Evolutionary conservation across 2,329 filamentous ascomycete genomes (phyloP).

Genomic region (Exophiala dermatitidis): DNA sequence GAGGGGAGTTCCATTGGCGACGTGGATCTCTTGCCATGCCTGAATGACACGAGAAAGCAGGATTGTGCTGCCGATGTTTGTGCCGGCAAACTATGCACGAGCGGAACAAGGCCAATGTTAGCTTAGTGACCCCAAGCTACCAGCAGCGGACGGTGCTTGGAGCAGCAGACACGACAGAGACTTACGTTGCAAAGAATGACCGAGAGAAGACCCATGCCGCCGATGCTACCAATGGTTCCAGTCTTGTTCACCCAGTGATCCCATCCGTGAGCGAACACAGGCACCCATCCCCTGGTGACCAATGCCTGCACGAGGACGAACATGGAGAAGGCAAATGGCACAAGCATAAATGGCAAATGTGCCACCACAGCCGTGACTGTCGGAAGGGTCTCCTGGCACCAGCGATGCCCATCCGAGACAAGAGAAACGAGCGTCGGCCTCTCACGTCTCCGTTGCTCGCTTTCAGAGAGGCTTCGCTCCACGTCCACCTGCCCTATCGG

Average conservation of each 20-base stretch:
- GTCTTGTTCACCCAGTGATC: conserved; percentile 13
- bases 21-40: conserved; percentile 57
- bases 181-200: conserved; percentile 66
- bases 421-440: conserved; percentile 50
- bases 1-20: conserved; percentile 43
- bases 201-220: conserved; percentile 61
- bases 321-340: conserved; percentile 68
- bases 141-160: not conserved
- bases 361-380: conserved; percentile 58
- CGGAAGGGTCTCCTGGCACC: conserved; percentile 63
- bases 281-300: conserved; percentile 67
- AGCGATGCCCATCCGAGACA: conserved; percentile 42
- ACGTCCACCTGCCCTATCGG: too few relatives aligned
- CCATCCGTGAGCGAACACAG: conserved; percentile 59
- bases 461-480: not conserved
- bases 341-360: conserved; percentile 59
- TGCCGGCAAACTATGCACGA: conserved; percentile 58
- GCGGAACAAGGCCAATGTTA: conserved; percentile 12
- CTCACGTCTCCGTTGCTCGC: conserved; percentile 3
- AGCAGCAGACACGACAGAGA: too few relatives aligned
- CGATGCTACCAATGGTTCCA: conserved; percentile 8
- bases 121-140: not conserved
- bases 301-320: conserved; percentile 66
- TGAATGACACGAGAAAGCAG: conserved; percentile 64
- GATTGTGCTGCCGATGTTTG: conserved; percentile 70